A percentile compares a stretch with the other conserved stretches of the same genome.
Evolutionary conservation across 441 rosid species (phyloP).

Genomic region (Gossypium trilobum): DNA sequence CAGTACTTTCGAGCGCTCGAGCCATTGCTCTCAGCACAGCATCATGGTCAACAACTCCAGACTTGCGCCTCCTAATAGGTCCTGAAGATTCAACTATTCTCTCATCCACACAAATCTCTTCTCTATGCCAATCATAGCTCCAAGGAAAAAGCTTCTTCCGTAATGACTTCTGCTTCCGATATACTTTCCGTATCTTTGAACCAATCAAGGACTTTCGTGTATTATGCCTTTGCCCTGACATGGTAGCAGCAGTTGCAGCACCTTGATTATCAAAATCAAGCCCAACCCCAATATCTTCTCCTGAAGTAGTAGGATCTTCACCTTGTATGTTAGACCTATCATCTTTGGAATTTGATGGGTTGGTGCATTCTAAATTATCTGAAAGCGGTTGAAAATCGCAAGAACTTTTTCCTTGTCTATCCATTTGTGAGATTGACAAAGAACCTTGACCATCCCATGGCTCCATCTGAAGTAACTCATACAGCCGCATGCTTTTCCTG

Average conservation of each 20-base stretch:
- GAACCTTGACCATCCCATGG: conserved; percentile 37
- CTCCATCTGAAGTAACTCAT: conserved; percentile 83
- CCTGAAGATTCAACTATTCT: conserved; percentile 50
- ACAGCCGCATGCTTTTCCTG: conserved; percentile 70
- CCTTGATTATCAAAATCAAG: conserved; percentile 28
- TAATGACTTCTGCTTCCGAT: conserved; percentile 70
- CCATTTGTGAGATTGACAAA: conserved; percentile 19
- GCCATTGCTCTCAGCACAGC: conserved; percentile 81
- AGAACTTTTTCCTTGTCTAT: conserved; percentile 22
- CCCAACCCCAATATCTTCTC: conserved; percentile 47
- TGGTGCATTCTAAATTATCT: conserved; percentile 20
- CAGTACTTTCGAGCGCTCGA: conserved; percentile 59
- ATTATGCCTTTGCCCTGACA: conserved; percentile 39
- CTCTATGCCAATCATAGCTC: conserved; percentile 95
- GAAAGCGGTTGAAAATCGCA: conserved; percentile 27
- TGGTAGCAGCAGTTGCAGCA: conserved; percentile 27
- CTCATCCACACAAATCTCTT: conserved; percentile 57
- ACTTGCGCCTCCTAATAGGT: conserved; percentile 71
- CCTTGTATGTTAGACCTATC: conserved; percentile 31
- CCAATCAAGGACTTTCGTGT: conserved; percentile 45
- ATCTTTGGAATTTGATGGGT: conserved; percentile 29
- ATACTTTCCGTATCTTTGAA: conserved; percentile 61
- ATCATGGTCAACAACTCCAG: conserved; percentile 65
- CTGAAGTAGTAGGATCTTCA: conserved; percentile 69
- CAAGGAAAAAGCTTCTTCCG: conserved; percentile 88